Conservation (phyloP, 192 early-diverging fungal species). For the Umbelopsis sp. region DNA sequence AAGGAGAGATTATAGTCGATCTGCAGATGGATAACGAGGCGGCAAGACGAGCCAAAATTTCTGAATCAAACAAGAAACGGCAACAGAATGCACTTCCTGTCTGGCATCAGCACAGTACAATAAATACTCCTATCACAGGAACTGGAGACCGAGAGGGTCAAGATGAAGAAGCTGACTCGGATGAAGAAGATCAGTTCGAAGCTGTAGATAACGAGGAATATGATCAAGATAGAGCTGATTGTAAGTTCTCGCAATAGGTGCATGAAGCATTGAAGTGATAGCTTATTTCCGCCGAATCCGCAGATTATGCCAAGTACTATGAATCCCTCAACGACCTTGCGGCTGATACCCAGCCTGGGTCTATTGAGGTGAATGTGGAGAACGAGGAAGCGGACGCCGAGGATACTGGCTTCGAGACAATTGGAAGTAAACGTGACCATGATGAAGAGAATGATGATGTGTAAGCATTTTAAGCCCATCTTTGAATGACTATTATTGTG, state of each 20-base stretch:
- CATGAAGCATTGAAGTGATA: not conserved
- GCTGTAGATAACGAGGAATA: conserved; percentile 40
- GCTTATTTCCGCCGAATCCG: not conserved
- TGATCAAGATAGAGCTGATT: conserved; percentile 48
- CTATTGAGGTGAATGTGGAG: conserved; percentile 12
- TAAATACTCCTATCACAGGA: conserved; percentile 51
- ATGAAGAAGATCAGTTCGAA: conserved; percentile 42
- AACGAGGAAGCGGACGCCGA: conserved; percentile 15
- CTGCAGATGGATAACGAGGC: conserved; percentile 75
- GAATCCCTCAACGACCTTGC: conserved; percentile 37
- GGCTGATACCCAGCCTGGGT: conserved; percentile 13
- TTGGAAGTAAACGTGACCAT: conserved; percentile 24
- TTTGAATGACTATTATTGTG: not conserved
- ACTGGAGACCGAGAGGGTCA: conserved; percentile 44
- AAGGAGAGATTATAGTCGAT: conserved; percentile 71
- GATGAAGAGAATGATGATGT: conserved; percentile 34
- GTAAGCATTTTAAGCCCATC: not conserved
- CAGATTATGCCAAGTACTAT: conserved; percentile 38
- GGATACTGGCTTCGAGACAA: conserved; percentile 17
- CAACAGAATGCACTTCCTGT: conserved; percentile 78
- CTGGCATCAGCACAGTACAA: conserved; percentile 79
- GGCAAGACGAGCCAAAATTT: conserved; percentile 62
- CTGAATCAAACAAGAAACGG: conserved; percentile 66
- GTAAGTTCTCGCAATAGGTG: conserved; percentile 26
- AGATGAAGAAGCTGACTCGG: conserved; percentile 28